Evolutionary conservation across 352 stramenopile species (phyloP).

Genomic region (Pseudoperonospora humuli): DNA sequence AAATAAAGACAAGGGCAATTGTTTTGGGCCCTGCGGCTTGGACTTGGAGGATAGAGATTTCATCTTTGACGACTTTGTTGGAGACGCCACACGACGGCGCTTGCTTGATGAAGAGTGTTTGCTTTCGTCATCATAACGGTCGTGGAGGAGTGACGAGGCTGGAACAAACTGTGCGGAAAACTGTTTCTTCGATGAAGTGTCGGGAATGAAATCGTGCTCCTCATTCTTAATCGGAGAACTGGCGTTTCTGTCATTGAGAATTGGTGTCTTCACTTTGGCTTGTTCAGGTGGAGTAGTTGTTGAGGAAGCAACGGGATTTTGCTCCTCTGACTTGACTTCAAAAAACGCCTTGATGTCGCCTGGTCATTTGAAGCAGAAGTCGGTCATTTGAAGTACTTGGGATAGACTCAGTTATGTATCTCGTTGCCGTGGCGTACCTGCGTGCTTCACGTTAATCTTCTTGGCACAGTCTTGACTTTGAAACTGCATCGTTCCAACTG

Average conservation of each 20-base stretch:
- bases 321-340: slow-evolving; percentile 30
- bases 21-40: slow-evolving; percentile 26
- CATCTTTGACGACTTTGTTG: slow-evolving; percentile 4
- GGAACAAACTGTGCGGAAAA: slow-evolving; percentile 29
- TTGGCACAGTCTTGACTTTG: slow-evolving; percentile 67
- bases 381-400: neutral
- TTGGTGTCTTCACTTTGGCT: slow-evolving; percentile 4
- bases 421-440: slow-evolving; percentile 24
- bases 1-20: slow-evolving; percentile 45
- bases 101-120: slow-evolving; percentile 10
- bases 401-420: neutral
- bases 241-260: neutral
- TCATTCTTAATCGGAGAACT: slow-evolving; percentile 13
- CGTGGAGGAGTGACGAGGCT: slow-evolving; percentile 43
- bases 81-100: slow-evolving; percentile 14
- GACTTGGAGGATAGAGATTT: slow-evolving; percentile 17
- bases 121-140: slow-evolving; percentile 10
- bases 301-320: slow-evolving; percentile 5
- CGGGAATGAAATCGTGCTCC: slow-evolving; percentile 1
- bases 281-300: neutral
- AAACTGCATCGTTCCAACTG: slow-evolving; percentile 70
- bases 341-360: slow-evolving; percentile 72
- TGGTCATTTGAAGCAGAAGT: slow-evolving; percentile 6
- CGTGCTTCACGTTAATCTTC: slow-evolving; percentile 69
- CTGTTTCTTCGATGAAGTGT: slow-evolving; percentile 10